A percentile compares a stretch with the other conserved stretches of the same genome.
These are phyloP conservation scores for Boletus huronensis DNA, from an alignment of 768 basidiomycete genomes.

Conservation along the genomic window DNA sequence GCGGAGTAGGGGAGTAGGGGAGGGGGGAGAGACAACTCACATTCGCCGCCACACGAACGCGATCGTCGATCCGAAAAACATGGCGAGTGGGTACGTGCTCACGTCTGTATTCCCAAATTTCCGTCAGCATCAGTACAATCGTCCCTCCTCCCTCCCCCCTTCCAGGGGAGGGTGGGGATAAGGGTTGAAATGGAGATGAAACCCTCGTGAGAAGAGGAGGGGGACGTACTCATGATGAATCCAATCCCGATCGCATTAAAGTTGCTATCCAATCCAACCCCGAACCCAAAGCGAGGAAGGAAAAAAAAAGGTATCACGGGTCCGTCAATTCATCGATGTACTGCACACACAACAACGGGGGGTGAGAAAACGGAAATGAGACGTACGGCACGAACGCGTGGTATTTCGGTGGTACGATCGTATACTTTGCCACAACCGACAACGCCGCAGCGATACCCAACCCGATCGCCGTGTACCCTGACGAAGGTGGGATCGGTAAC, in stretches of 20 bases:
- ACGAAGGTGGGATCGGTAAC: conserved; percentile 45
- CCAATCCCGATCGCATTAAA: conserved; percentile 28
- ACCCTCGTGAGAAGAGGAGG: too few species aligned
- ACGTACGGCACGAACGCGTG: conserved; percentile 22
- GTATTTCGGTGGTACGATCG: conserved; percentile 23
- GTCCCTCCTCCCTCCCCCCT: too few species aligned
- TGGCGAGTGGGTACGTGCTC: conserved; percentile 24
- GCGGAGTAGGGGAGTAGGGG: too few species aligned
- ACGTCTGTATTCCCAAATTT: too few species aligned
- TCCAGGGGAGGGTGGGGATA: too few species aligned
- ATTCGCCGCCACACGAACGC: conserved; percentile 18
- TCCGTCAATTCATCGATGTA: background rate
- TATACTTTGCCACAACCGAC: conserved; percentile 41
- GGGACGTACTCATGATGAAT: background rate
- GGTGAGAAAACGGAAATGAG: background rate
- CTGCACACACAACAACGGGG: too few species aligned
- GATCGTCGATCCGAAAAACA: conserved; percentile 24
- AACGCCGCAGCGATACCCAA: conserved; percentile 44
- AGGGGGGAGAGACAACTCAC: background rate
- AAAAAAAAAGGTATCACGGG: background rate
- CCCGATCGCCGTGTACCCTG: conserved; percentile 56
- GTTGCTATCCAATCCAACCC: conserved; percentile 6
- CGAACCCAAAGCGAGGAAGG: background rate
- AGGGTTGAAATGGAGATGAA: too few species aligned
- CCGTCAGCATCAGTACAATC: too few species aligned